Percentiles rank a stretch among this genome's conserved stretches.
Conservation (phyloP, 208 protist species). For the Acanthamoeba sp. region DNA sequence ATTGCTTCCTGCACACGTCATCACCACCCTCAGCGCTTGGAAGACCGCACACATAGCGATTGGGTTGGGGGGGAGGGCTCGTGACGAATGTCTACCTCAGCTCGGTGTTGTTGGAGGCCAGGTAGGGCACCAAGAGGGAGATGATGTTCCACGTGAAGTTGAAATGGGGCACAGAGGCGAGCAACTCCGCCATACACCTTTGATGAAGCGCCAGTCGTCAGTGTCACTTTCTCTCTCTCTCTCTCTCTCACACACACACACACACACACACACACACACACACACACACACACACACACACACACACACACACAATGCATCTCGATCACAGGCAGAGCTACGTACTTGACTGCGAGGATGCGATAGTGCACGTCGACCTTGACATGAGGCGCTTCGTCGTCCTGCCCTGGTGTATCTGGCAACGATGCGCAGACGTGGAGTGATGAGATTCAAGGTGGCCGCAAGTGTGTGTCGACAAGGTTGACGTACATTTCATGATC, state of each 20-base stretch:
- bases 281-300: too few relatives aligned
- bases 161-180: conserved; percentile 74
- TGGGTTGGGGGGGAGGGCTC: too few relatives aligned
- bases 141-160: conserved; percentile 83
- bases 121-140: conserved; percentile 58
- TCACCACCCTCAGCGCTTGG: not conserved
- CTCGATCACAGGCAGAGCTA: not conserved
- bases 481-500: conserved; percentile 58
- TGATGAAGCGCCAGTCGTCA: too few relatives aligned
- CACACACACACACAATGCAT: too few relatives aligned
- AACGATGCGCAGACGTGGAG: not conserved
- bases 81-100: too few relatives aligned
- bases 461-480: not conserved
- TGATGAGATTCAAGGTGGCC: not conserved
- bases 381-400: conserved; percentile 42
- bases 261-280: too few relatives aligned
- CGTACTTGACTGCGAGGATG: conserved; percentile 61
- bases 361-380: conserved; percentile 62
- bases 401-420: not conserved
- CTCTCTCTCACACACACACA: too few relatives aligned
- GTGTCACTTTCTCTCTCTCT: too few relatives aligned
- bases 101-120: conserved; percentile 70
- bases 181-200: conserved; percentile 65
- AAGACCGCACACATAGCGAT: too few relatives aligned
- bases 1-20: conserved; percentile 27